phyloP scores from a whole-genome alignment of 768 basidiomycete species.

The Podaxis sp. region DNA sequence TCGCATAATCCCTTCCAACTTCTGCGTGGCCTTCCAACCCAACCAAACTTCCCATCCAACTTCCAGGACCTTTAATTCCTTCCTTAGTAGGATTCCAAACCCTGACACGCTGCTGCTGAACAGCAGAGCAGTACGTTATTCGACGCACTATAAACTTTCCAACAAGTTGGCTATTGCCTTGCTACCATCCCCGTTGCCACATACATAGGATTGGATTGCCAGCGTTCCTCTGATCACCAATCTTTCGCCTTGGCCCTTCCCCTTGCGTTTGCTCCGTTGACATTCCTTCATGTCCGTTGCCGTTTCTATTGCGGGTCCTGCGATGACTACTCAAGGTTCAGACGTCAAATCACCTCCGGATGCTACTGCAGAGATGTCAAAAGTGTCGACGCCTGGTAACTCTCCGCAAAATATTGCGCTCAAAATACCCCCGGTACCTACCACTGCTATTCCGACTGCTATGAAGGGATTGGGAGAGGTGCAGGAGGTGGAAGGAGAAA shows the following conservation, averaged over 20 bases:
- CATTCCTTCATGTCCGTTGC: background rate
- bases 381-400: background rate
- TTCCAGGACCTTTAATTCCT: background rate
- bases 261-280: background rate
- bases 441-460: background rate
- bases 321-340: background rate
- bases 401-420: background rate
- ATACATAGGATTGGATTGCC: background rate
- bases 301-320: background rate
- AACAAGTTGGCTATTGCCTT: too few relatives aligned
- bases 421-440: background rate
- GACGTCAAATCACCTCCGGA: background rate
- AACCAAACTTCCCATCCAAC: background rate
- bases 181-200: too few relatives aligned
- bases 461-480: background rate
- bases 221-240: background rate
- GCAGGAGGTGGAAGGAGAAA: background rate
- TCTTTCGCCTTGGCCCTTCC: background rate
- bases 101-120: background rate
- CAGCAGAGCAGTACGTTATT: background rate
- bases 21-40: background rate
- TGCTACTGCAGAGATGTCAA: background rate
- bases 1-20: background rate
- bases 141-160: too few relatives aligned
- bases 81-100: background rate